Evolutionary conservation across 1,284 basidiomycete species (phyloP).

Genomic region (Leccinum colubrinum): DNA sequence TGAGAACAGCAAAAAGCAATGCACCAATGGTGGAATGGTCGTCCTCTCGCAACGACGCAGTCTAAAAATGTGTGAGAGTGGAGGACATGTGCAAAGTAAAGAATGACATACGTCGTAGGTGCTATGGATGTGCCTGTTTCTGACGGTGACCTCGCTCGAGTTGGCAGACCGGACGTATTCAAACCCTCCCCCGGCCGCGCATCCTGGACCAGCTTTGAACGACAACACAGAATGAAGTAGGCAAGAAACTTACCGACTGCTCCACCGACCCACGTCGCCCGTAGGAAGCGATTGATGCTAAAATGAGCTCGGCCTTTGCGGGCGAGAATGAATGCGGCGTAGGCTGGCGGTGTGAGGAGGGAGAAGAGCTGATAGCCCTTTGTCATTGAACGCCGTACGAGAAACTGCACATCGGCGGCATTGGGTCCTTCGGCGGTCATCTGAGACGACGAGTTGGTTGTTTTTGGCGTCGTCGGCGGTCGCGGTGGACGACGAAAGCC

Average conservation of each 20-base stretch:
- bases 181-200: constrained; percentile 42
- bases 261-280: constrained; percentile 70
- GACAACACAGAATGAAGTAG: background rate
- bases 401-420: constrained; percentile 32
- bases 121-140: constrained; percentile 38
- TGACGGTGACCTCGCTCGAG: constrained; percentile 39
- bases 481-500: background rate
- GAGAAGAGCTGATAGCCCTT: constrained; percentile 67
- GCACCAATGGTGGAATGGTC: constrained; percentile 72
- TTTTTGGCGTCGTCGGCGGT: constrained; percentile 12
- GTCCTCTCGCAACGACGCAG: constrained; percentile 53
- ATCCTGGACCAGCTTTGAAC: constrained; percentile 22
- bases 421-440: constrained; percentile 17
- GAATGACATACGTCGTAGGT: constrained; percentile 53
- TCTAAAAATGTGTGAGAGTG: constrained; percentile 36
- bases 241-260: constrained; percentile 37
- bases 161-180: constrained; percentile 45
- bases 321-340: constrained; percentile 49
- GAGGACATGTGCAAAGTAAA: background rate
- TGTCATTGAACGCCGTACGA: constrained; percentile 60
- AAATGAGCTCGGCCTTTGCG: constrained; percentile 53
- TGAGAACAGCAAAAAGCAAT: constrained; percentile 57
- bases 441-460: background rate
- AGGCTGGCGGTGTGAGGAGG: constrained; percentile 56
- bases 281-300: constrained; percentile 56